Base-by-base conservation (phyloP, 305 asterid genomes). In the Nicotiana rustica region DNA sequence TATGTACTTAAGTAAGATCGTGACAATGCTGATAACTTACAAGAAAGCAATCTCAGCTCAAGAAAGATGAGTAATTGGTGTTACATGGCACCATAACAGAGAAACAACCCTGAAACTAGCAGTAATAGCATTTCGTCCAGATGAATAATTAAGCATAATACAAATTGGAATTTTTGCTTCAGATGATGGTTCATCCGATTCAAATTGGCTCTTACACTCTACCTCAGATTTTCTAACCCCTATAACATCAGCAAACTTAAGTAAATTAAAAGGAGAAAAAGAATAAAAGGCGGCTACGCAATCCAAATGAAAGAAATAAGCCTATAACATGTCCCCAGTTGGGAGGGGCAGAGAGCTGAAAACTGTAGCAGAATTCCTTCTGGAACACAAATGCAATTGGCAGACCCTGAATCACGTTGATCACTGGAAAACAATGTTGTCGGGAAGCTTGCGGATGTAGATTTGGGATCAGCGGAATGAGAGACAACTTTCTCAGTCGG, bases 381-480 rank as follows among this genome's bases (percentile, higher is more conserved):
- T 13, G 25, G 10, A n/a, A 59, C 8, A 57, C 21, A 15, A 52
- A 57, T 57, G 62, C 62, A 57, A 17, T 17, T 15, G 62, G 8
- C 17, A 17, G 65, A 17, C 29, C n/a, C 17, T 49, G 61, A 59
- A 47, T 71, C 60, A 44, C 6, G 5, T 70, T 19, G 78, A 71
- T 71, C 78, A 12, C 78, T 19, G 38, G 78, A 71, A 41, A 41
- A 70, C 59, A 41, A 41, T 19, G 57, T 70, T 70, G 59, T 35
- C 13, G 14, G 13, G 1, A 44, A 73, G 49, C 44, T 19, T 73
- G 41, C 25, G 1, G 9, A 73, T 73, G 41, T 73, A 49, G 41
- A 49, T 73, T 21, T 49, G 59, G 59, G n/a, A 3, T 52, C 59
- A 52, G 13, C 5, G 1, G 17, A 52, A 52, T 3, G n/a, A 14